phyloP scores from a whole-genome alignment of 2,329 filamentous ascomycete genomes.

The Thyridium curvatum region DNA sequence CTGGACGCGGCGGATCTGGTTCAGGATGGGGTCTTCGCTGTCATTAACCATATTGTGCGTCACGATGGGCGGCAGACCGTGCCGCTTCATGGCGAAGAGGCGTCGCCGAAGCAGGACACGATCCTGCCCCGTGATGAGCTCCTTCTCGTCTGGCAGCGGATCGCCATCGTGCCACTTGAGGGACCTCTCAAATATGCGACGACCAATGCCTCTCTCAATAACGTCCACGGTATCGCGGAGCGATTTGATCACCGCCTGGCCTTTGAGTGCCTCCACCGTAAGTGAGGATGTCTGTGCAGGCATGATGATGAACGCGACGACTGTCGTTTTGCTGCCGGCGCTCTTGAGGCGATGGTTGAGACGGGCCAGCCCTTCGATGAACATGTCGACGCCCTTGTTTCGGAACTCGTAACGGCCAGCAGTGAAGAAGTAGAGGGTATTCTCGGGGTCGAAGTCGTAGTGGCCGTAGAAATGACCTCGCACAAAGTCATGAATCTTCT shows the following conservation, averaged over 20 bases:
- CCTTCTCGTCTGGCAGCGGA: slow-evolving; percentile 91
- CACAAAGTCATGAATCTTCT: slow-evolving; percentile 97
- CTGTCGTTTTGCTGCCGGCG: slow-evolving; percentile 80
- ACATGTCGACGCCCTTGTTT: slow-evolving; percentile 99
- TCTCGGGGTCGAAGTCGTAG: slow-evolving; percentile 93
- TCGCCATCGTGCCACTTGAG: slow-evolving; percentile 95
- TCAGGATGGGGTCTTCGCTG: slow-evolving; percentile 84
- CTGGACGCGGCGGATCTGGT: slow-evolving; percentile 92
- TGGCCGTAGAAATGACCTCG: slow-evolving; percentile 98
- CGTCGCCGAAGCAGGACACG: slow-evolving; percentile 86
- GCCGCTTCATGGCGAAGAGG: slow-evolving; percentile 93
- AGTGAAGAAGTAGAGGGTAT: slow-evolving; percentile 97
- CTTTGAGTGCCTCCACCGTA: slow-evolving; percentile 91
- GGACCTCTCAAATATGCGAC: slow-evolving; percentile 89
- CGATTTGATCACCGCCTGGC: slow-evolving; percentile 95
- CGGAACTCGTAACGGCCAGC: slow-evolving; percentile 95
- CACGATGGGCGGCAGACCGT: slow-evolving; percentile 85
- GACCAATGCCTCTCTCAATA: slow-evolving; percentile 87
- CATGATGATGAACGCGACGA: slow-evolving; percentile 98
- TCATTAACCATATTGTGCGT: slow-evolving; percentile 99
- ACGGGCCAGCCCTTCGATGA: slow-evolving; percentile 91
- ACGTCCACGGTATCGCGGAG: slow-evolving; percentile 87
- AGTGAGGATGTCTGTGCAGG: slow-evolving; percentile 92
- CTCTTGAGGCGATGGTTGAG: slow-evolving; percentile 89
- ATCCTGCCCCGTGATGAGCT: slow-evolving; percentile 86